Percentiles rank a stretch among this genome's conserved stretches.
These are phyloP conservation scores for Athelia psychrophila DNA, from an alignment of 1,284 basidiomycete species.

Conservation along the genomic window DNA sequence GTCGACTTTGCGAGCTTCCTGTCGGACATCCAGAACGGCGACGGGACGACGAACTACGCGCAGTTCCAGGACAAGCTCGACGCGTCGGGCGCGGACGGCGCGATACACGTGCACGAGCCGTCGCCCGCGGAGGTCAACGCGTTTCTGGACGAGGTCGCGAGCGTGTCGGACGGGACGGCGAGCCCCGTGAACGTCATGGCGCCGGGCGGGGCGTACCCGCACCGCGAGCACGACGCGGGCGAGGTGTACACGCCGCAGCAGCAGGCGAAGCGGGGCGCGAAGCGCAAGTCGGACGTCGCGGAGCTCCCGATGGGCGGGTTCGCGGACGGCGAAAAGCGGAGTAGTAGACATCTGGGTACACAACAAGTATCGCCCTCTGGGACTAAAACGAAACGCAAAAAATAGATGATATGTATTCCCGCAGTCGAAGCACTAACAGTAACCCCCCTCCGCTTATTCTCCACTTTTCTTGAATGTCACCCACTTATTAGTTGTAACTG, in stretches of 20 bases:
- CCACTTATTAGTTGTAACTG: too few species aligned
- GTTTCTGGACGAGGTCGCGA: slow-evolving; percentile 32
- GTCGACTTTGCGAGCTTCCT: slow-evolving; percentile 38
- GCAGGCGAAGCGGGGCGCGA: slow-evolving; percentile 4
- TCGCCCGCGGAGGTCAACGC: slow-evolving; percentile 21
- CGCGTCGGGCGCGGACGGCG: slow-evolving; percentile 11
- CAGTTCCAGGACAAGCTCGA: slow-evolving; percentile 3
- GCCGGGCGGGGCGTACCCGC: neutral
- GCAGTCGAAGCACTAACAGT: too few species aligned
- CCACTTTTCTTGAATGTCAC: too few species aligned
- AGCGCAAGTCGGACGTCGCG: slow-evolving; percentile 11
- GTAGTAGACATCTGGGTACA: neutral
- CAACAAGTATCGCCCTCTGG: neutral
- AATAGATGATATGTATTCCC: slow-evolving; percentile 1
- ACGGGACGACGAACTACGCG: neutral
- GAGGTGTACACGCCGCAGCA: neutral
- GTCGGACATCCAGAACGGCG: slow-evolving; percentile 25
- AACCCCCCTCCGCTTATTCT: too few species aligned
- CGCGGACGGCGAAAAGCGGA: neutral
- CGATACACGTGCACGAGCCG: slow-evolving; percentile 16
- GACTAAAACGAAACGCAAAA: slow-evolving; percentile 9
- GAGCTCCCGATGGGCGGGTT: neutral
- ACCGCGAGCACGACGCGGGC: neutral
- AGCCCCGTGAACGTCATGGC: slow-evolving; percentile 8
- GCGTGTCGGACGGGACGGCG: slow-evolving; percentile 17